Evolutionary conservation across 257 asterid genomes (phyloP).

Genomic region (Solanum chmielewskii): DNA sequence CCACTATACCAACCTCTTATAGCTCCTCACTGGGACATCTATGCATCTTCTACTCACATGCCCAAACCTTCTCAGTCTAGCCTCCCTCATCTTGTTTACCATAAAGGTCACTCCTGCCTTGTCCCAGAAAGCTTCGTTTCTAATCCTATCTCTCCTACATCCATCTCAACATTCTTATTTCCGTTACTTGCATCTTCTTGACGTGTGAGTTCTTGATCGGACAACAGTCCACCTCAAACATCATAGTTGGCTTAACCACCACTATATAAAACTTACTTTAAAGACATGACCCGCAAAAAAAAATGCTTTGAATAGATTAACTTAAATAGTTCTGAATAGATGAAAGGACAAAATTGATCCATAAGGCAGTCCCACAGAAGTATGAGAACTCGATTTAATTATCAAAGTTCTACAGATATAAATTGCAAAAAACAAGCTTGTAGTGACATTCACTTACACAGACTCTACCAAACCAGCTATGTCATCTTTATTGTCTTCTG

Average conservation of each 20-base stretch:
- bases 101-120: not conserved
- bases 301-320: not conserved
- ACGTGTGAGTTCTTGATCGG: not conserved
- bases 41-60: not conserved
- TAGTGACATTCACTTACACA: constrained; percentile 35
- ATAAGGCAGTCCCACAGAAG: not conserved
- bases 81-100: not conserved
- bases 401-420: not conserved
- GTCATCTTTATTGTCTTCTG: constrained; percentile 46
- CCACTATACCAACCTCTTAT: not conserved
- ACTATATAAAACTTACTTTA: not conserved
- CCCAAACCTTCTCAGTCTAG: not conserved
- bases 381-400: not conserved
- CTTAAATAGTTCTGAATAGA: not conserved
- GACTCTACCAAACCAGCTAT: constrained; percentile 41
- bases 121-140: not conserved
- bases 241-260: not conserved
- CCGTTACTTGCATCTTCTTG: not conserved
- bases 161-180: not conserved
- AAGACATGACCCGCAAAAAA: not conserved
- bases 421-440: not conserved
- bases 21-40: not conserved
- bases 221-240: not conserved
- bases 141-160: not conserved
- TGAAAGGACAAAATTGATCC: not conserved